phyloP scores from a whole-genome alignment of 129 eudicot species.

The Cynara cardunculus region DNA sequence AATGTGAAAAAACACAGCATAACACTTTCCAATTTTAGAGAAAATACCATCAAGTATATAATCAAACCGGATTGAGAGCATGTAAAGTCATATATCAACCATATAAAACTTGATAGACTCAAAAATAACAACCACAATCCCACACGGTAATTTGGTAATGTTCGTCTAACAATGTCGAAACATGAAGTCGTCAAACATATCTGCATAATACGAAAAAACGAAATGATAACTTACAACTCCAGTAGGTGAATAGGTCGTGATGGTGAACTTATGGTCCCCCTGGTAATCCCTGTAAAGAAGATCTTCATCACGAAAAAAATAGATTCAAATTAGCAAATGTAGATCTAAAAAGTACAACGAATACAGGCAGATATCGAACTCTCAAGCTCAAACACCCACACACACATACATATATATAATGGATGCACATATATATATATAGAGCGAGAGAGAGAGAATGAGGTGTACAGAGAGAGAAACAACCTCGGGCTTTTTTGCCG shows the following conservation, averaged over 20 bases:
- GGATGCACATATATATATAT: background rate
- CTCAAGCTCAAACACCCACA: background rate
- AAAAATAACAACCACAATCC: background rate
- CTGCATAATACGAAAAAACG: background rate
- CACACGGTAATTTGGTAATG: background rate
- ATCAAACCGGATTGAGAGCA: background rate
- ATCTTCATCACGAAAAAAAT: conserved; percentile 43
- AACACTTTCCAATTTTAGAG: background rate
- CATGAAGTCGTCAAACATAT: conserved; percentile 21
- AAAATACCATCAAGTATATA: background rate
- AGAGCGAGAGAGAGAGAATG: background rate
- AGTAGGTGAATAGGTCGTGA: conserved; percentile 87
- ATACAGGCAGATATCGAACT: background rate
- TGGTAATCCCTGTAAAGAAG: conserved; percentile 83
- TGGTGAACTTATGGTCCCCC: conserved; percentile 81
- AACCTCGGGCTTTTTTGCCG: conserved; percentile 84
- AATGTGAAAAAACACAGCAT: background rate
- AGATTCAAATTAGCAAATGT: conserved; percentile 9
- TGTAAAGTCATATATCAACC: background rate
- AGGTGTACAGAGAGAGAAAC: background rate
- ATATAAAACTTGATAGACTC: background rate
- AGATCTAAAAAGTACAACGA: background rate
- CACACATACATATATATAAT: background rate
- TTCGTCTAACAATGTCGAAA: background rate
- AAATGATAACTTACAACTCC: conserved; percentile 73